Base-by-base conservation (phyloP, 441 rosid genomes). In the Theobroma grandiflorum region DNA sequence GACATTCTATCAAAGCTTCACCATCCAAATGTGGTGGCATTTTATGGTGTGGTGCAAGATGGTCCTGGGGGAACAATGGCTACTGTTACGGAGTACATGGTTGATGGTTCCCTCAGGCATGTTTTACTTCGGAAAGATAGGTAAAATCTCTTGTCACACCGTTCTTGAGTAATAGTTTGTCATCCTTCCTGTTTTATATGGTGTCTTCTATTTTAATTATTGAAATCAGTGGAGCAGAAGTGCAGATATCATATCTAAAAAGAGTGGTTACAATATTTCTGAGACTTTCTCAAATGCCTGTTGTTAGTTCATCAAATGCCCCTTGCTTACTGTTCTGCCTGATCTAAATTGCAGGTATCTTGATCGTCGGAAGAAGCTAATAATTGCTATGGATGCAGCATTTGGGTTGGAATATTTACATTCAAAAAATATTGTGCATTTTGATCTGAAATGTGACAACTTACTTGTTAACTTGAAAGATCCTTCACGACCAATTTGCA, bases 391-490 rank as follows among this genome's bases (percentile, higher is more conserved):
- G 93, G 95, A 91, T 86, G 93, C 92, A 53, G 95, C 95, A 53
- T 91, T 91, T 76, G 95, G 95, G 45, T 89, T 90, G 93, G 95
- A 91, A 80, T 91, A 91, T 84, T 78, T 91, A 81, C 95, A 91
- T 82, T 85, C 89, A 64, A 91, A 90, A 85, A 91, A 90, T 88
- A 91, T 91, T 80, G 93, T 91, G 70, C 93, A 91, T 85, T 91
- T 91, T 66, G 93, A 91, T 87, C 80, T 91, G 85, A 90, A 91
- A 84, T 89, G 95, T 85, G 95, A 91, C 82, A 91, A 91, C 81
- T 84, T 91, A 82, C 91, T 90, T 69, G 93, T 91, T 68, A 91
- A 90, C 88, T 84, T 91, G 79, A 89, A 88, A 85, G 95, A 91
- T 88, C 92, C 92, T 72, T 87, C 87, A 26, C 90, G 92, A 50